Base-by-base conservation (phyloP, 139 green algal species). In the Gonium pectorale region DNA sequence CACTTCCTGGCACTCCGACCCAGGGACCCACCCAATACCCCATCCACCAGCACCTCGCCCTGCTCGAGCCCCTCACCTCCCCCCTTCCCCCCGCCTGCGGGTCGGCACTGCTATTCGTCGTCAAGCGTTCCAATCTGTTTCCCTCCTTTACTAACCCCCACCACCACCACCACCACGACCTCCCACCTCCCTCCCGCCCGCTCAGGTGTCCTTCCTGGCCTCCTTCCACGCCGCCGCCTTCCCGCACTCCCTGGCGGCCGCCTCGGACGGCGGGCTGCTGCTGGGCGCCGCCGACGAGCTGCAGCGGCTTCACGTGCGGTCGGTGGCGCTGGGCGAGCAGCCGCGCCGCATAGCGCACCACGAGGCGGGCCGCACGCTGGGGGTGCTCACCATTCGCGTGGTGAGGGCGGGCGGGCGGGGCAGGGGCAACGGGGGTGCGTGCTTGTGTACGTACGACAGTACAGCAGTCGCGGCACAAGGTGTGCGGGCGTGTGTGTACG, bases 251-350 rank as follows among this genome's bases (percentile, higher is more conserved):
- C 91, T 99, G 66, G 96, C 95, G 3, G 87, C 98, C 9, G 93
- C 91, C 75, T 97, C 95, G 82, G 94, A 95, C 44, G 87, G 80
- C 37, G 69, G 89, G 1, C 87, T 99, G 56, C 95, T 92, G 35
- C 96, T 99, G 59, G 97, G 96, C 66, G 94, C 90, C 38, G 95
- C 98, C 27, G 97, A 99, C 79, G 92, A 95, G 71, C 96, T 97
- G 54, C 97, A 99, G 93, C 98, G 98, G 89, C 94, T 99, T 82
- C 97, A 99, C 90, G 95, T 99, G 46, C 90, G 95, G 37, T 95
- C 91, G 0, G 92, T 99, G 43, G 92, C 95, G 37, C 89, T 99
- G 66, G 92, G 93, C 21, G 97, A 98, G 90, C 96, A 98, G 91
- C 93, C 96, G 40, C 90, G 97, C 22, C 90, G 97, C 35, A 97